phyloP scores from a whole-genome alignment of 768 basidiomycete genomes.

The Mycena sanguinolenta region DNA sequence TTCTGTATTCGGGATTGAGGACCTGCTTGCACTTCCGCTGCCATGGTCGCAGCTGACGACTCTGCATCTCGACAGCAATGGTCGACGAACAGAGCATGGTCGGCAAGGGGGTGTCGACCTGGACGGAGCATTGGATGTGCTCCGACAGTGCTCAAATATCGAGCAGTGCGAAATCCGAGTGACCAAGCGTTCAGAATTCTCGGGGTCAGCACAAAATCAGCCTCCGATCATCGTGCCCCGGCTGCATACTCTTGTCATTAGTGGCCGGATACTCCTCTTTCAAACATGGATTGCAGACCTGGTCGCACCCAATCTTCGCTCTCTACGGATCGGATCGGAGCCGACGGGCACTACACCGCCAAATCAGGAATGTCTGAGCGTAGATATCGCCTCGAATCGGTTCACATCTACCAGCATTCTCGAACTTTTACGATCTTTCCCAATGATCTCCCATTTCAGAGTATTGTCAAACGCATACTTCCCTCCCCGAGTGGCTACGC shows the following conservation, averaged over 20 bases:
- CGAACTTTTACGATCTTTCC: background rate
- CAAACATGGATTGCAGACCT: background rate
- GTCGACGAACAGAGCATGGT: background rate
- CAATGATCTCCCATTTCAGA: too few relatives aligned
- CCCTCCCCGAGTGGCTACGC: background rate
- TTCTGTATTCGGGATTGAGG: background rate
- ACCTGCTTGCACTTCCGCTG: background rate
- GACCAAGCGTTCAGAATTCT: background rate
- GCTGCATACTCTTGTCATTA: too few relatives aligned
- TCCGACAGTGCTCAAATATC: constrained; percentile 1
- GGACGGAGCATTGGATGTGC: background rate
- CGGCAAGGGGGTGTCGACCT: too few relatives aligned
- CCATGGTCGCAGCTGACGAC: constrained; percentile 1
- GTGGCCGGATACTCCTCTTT: background rate
- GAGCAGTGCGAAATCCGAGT: background rate
- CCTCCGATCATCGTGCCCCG: background rate
- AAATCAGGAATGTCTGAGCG: background rate
- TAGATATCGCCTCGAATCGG: background rate
- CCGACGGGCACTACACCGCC: background rate
- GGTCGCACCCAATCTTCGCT: background rate
- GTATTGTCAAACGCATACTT: background rate
- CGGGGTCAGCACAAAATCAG: too few relatives aligned
- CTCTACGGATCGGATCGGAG: background rate
- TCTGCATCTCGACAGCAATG: background rate
- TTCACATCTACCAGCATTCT: background rate